Conservation (phyloP, 176 grass and related monocot species). For the Panicum miliaceum region DNA sequence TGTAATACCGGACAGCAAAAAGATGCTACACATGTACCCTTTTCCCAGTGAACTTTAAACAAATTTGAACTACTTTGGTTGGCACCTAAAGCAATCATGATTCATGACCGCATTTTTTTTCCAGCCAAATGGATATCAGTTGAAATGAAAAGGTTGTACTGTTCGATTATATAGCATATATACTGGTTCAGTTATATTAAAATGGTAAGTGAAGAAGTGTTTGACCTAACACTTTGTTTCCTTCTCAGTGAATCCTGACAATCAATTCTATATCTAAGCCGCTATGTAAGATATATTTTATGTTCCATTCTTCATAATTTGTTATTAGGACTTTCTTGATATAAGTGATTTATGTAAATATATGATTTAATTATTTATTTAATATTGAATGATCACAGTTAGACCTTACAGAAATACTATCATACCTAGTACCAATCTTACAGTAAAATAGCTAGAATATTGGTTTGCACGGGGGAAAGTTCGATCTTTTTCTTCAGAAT, state of each 20-base stretch:
- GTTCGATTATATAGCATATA: neutral
- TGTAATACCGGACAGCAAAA: neutral
- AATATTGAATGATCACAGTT: neutral
- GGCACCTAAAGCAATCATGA: conserved; percentile 17
- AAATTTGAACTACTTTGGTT: conserved; percentile 14
- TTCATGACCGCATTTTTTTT: neutral
- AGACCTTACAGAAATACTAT: neutral
- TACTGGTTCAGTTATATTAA: neutral
- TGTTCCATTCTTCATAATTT: neutral
- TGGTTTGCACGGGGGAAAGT: neutral
- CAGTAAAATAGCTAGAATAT: neutral
- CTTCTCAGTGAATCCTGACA: neutral
- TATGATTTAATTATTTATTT: neutral
- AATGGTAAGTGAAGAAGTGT: neutral
- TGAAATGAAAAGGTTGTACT: neutral
- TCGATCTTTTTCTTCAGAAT: neutral
- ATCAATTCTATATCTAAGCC: neutral
- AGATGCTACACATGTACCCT: too few species aligned
- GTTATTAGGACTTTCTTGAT: neutral
- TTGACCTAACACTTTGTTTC: neutral
- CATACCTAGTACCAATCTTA: neutral
- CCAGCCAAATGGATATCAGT: neutral
- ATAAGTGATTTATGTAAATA: neutral
- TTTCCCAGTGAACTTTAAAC: neutral
- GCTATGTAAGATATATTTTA: neutral